Evolutionary conservation across 495 filamentous ascomycete species (phyloP), one percentile per base, ranked within the genome.

Genomic region (Darksidea phi): DNA sequence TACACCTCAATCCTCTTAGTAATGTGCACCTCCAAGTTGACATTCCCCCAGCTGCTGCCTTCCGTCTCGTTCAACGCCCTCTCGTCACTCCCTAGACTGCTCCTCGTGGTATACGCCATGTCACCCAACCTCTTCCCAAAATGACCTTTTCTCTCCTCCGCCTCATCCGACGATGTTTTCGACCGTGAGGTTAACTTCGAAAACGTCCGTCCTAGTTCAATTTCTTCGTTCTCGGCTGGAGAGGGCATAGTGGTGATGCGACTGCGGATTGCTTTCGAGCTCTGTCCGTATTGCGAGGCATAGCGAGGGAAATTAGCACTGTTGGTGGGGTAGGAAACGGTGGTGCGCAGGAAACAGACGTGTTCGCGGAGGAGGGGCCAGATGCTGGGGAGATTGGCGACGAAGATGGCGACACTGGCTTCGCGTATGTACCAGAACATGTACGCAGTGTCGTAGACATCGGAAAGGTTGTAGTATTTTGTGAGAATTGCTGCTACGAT

Each of bases 351-450:
- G 61, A 64, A 64, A 6, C 54, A 46, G 38, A 64, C 36, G 38
- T 57, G 61, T 32, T 64, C 61, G 53, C 61, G 53, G 7, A 65
- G 28, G 8, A 68, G 47, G 23, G 66, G 68, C 68, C 68, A 71
- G 43, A 68, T 63, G 13, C 64, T 50, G 7, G 62, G 62, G 7
- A 71, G 48, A 43, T 68, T 71, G 18, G 66, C 57, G 23, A 71
- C 68, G 37, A 61, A 66, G 23, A 71, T 57, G 10, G 59, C 62
- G 48, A 68, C 66, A 38, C 52, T 55, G 28, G 66, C 57, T 61
- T 71, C 66, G 54, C 68, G 61, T 0, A 48, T 61, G 32, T 71
- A 68, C 66, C 66, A 68, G 11, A 68, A 50, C 68, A 71, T 71
- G 49, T 71, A 71, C 15, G 34, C 41, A 11, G 66, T 55, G 20